Conservation (phyloP, 2,329 filamentous ascomycete genomes). For the Emmonsiellopsis sp. region DNA sequence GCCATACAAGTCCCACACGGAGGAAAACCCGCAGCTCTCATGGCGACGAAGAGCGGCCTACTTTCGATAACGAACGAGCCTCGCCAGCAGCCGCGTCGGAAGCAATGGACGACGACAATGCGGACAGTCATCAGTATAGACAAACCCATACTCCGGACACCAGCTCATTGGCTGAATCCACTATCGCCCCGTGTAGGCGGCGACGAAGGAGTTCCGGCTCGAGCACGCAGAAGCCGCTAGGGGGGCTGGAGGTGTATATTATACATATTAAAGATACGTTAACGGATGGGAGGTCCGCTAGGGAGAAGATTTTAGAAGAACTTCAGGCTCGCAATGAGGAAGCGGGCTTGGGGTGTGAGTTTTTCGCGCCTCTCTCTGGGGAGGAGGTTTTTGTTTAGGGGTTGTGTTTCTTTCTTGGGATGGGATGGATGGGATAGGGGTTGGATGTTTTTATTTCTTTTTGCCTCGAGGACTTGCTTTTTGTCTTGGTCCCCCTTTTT, state of each 20-base stretch:
- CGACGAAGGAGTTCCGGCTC: neutral
- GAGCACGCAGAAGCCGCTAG: constrained; percentile 41
- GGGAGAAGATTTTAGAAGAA: constrained; percentile 61
- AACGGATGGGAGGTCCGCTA: constrained; percentile 56
- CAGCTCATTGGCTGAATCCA: neutral
- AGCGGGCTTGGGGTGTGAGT: constrained; percentile 66
- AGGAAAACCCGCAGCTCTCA: neutral
- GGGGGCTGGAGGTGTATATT: constrained; percentile 70
- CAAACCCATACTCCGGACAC: neutral
- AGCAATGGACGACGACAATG: neutral
- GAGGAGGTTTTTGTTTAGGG: constrained; percentile 42
- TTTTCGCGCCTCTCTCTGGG: constrained; percentile 61
- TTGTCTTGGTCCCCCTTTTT: neutral
- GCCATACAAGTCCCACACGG: neutral
- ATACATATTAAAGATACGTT: constrained; percentile 92
- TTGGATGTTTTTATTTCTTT: neutral
- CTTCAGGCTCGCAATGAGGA: constrained; percentile 57
- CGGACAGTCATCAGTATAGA: neutral
- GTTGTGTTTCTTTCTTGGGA: neutral
- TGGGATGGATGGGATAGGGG: neutral
- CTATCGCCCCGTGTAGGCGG: neutral
- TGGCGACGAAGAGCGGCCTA: no score
- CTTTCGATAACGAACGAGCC: neutral
- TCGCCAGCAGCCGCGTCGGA: neutral
- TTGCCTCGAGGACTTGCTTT: neutral